Percentiles rank a stretch among this genome's conserved stretches.
These are phyloP conservation scores for Saccharomycopsis vini DNA, from an alignment of 805 yeast species.

Conservation along the genomic window DNA sequence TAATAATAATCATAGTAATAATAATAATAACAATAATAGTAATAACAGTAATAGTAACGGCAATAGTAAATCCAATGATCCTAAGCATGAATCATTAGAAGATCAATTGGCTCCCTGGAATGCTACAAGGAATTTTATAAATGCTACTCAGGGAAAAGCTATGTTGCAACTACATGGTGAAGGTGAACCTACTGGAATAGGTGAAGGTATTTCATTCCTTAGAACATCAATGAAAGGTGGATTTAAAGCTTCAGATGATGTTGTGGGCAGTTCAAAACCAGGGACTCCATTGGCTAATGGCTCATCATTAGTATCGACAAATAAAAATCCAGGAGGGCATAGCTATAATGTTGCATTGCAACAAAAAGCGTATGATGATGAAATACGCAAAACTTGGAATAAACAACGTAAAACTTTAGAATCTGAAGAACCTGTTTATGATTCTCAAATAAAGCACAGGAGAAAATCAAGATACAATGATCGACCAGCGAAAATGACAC, in stretches of 20 bases:
- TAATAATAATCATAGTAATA: too few species aligned
- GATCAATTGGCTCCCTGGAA: slow-evolving; percentile 94
- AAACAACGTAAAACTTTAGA: slow-evolving; percentile 60
- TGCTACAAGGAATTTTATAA: slow-evolving; percentile 79
- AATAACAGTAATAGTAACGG: neutral
- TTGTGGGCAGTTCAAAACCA: slow-evolving; percentile 11
- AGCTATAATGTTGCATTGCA: slow-evolving; percentile 76
- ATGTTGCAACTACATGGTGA: slow-evolving; percentile 92
- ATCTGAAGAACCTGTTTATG: slow-evolving; percentile 27
- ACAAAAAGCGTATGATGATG: slow-evolving; percentile 87
- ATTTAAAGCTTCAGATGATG: slow-evolving; percentile 40
- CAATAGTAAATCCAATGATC: slow-evolving; percentile 20
- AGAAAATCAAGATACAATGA: slow-evolving; percentile 22
- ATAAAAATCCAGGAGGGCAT: slow-evolving; percentile 41
- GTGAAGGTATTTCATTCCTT: slow-evolving; percentile 80
- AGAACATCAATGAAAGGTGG: slow-evolving; percentile 95
- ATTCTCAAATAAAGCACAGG: neutral
- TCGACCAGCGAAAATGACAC: slow-evolving; percentile 22
- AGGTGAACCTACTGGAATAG: slow-evolving; percentile 91
- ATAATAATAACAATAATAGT: slow-evolving; percentile 22
- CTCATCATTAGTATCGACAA: slow-evolving; percentile 17
- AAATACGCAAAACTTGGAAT: slow-evolving; percentile 83
- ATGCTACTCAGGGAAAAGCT: slow-evolving; percentile 92
- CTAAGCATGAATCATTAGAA: slow-evolving; percentile 46
- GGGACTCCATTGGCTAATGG: too few species aligned